A percentile compares a stretch with the other conserved stretches of the same genome.
These are phyloP conservation scores for Apiotrichum gracile DNA, from an alignment of 1,284 basidiomycete species.

Conservation along the genomic window DNA sequence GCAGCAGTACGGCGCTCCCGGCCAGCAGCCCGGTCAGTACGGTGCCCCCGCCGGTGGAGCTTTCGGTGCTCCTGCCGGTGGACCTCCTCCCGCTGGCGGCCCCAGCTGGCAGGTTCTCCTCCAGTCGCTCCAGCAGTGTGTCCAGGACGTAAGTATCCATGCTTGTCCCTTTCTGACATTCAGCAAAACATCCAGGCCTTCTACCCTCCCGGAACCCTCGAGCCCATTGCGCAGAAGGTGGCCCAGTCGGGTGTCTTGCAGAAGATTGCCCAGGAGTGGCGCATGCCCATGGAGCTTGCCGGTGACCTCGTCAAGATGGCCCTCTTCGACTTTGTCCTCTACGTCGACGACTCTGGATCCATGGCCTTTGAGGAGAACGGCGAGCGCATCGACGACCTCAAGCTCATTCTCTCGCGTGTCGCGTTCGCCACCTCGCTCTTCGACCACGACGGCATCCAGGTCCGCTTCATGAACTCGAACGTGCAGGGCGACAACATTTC, in stretches of 20 bases:
- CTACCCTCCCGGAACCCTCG: conserved; percentile 48
- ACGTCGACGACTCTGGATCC: conserved; percentile 48
- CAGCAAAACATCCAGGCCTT: conserved; percentile 49
- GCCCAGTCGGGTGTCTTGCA: conserved; percentile 44
- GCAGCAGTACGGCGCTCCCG: conserved; percentile 15
- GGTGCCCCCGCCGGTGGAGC: conserved; percentile 11
- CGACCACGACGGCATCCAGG: conserved; percentile 50
- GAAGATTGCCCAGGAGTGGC: conserved; percentile 47
- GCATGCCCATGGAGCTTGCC: conserved; percentile 35
- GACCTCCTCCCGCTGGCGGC: conserved; percentile 19
- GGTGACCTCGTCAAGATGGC: conserved; percentile 40
- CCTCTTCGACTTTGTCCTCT: conserved; percentile 45
- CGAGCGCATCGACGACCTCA: conserved; percentile 48
- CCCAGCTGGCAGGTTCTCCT: conserved; percentile 21
- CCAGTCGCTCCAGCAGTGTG: conserved; percentile 40
- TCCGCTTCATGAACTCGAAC: conserved; percentile 50
- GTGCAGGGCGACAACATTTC: conserved; percentile 49
- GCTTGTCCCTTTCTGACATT: neutral
- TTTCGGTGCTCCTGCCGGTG: conserved; percentile 21
- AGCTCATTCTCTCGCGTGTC: conserved; percentile 47
- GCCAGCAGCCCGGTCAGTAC: conserved; percentile 15
- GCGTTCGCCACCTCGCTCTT: conserved; percentile 49
- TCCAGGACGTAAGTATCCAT: conserved; percentile 42
- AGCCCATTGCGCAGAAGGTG: conserved; percentile 47
- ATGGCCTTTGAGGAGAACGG: conserved; percentile 48